Base-by-base conservation (phyloP, 129 eudicot genomes). In the Artemisia tridentata region DNA sequence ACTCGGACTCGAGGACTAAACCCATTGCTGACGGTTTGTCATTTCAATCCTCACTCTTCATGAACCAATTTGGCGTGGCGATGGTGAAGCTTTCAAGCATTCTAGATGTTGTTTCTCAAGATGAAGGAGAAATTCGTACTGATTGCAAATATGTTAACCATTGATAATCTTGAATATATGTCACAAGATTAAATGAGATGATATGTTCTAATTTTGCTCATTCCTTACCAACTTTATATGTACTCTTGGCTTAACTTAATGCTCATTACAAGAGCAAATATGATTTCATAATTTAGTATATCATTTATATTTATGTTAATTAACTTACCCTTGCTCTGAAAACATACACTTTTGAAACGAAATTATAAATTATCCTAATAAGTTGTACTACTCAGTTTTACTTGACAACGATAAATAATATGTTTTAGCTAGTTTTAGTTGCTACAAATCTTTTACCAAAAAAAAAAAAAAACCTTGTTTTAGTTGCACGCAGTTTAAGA, bases 1-100 rank as follows among this genome's bases (percentile, higher is more conserved):
- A 85, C 67, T 41, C 80, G 7, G 97, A 93, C 76, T 86, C 89
- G 17, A 85, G 99, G 63, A 93, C 97, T 45, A 73, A 74, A 7
- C 83, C 86, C 46, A 45, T 87, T 12, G 91, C 55, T 10, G 56
- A 62, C 8, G 87, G 84, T 2, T 61, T 93, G 68, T 86, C 92
- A n/a, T 80, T 75, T 4, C 86, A 93, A 17, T 48, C 88, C 15
- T 16, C 50, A 0, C 41, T 75, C 20, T 93, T 87, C 68, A 52
- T 50, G 41, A 70, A 74, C 61, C 91, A 87, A 79, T 93, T 93
- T 57, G 84, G 90, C 0, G 88, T 79, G 13, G 80, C 99, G 1
- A 93, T 93, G 97, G 81, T 84, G 17, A 89, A 87, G 74, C 96
- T 92, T 52, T 88, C 92, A 3, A 85, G 83, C 23, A 86, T 92